Evolutionary conservation across 306 rosid genomes (phyloP), one percentile per base, ranked within the genome.

Genomic region (Acacia acuminata): DNA sequence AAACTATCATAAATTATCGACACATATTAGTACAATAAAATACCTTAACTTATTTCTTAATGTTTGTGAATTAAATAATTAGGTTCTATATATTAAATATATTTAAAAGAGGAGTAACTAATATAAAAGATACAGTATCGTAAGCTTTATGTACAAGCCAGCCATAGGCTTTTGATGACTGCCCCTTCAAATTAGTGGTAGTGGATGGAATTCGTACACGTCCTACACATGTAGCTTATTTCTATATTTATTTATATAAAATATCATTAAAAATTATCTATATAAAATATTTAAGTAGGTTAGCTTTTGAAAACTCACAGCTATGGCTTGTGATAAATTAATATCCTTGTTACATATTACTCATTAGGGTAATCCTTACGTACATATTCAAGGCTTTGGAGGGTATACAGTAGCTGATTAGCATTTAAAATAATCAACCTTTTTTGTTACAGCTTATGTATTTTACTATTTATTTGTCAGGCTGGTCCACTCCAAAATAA

Each of bases 131-230:
- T 19, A 51, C 8, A 51, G 10, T 8, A 55, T 47, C 53, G 63
- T 60, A 77, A 84, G 68, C 90, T 87, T 87, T 74, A 36, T 84
- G 22, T 19, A 72, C 76, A 84, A 84, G 84, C 77, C 71, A 84
- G 84, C 77, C 76, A 81, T 77, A 80, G 83, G 81, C 81, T 77
- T 81, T 81, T 84, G 71, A 61, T 77, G 73, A 66, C 72, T 43
- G 17, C 67, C 65, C 79, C 64, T 45, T 38, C 47, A 77, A 80
- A 25, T 72, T 16, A 56, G 40, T 44, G 75, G 76, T 16, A 56
- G 40, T 44, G 75, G 76, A 60, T 60, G 34, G 66, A 32, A 60
- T 10, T 60, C 30, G 10, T n/a, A 22, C 30, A 58, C 30, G 14
- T n/a, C 17, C 17, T 24, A 60, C 66, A 11, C 43, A 25, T 12